Percentiles rank a stretch among this genome's conserved stretches.
These are phyloP conservation scores for Backusella mclennaniae DNA, from an alignment of 192 early-diverging fungal genomes.

Conservation along the genomic window DNA sequence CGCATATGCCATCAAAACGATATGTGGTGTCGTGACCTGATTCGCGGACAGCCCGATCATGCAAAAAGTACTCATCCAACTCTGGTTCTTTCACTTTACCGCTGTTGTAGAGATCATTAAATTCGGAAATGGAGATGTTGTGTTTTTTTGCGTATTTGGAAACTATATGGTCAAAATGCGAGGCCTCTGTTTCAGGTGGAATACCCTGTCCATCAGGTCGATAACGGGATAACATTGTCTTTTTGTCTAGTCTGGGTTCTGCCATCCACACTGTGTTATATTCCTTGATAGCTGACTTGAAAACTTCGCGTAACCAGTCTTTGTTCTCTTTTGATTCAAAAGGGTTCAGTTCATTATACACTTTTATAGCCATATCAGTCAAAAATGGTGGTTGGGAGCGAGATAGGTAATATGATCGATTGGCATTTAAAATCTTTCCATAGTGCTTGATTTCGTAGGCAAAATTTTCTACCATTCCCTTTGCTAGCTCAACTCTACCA, in stretches of 20 bases:
- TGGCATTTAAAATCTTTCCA: conserved; percentile 98
- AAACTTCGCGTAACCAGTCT: conserved; percentile 67
- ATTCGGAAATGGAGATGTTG: conserved; percentile 69
- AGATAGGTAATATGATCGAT: conserved; percentile 94
- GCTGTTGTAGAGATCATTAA: conserved; percentile 68
- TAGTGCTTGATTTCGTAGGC: conserved; percentile 97
- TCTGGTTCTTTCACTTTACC: conserved; percentile 73
- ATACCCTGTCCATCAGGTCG: conserved; percentile 90
- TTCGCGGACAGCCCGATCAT: conserved; percentile 96
- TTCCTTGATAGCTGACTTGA: conserved; percentile 86
- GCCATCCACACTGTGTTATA: conserved; percentile 91
- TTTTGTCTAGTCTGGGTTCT: conserved; percentile 70
- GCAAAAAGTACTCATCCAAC: conserved; percentile 94
- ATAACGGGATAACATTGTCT: conserved; percentile 80
- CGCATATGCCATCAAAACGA: conserved; percentile 87
- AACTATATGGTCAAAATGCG: conserved; percentile 86
- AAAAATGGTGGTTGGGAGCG: conserved; percentile 98
- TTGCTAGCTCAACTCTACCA: conserved; percentile 79
- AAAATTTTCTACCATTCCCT: conserved; percentile 98
- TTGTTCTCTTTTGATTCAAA: conserved; percentile 54
- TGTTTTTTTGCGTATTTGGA: conserved; percentile 71
- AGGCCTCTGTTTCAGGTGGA: conserved; percentile 96
- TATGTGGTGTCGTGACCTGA: conserved; percentile 98
- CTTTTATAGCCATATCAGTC: conserved; percentile 91
- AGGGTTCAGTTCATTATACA: conserved; percentile 63